phyloP scores from a whole-genome alignment of 257 asterid species.

The Ballota nigra region DNA sequence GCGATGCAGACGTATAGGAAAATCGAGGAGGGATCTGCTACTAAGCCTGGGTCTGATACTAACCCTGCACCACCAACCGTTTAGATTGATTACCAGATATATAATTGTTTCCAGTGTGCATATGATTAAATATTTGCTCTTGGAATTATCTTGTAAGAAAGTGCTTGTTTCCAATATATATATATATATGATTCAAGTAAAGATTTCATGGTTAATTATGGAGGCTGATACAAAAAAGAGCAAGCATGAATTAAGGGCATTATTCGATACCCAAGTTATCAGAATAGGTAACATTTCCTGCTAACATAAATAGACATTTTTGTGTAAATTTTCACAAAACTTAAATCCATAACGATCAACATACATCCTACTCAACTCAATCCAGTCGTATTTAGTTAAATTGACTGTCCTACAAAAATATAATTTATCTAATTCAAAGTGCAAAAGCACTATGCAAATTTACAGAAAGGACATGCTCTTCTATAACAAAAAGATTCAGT shows the following conservation, averaged over 20 bases:
- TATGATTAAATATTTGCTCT: background rate
- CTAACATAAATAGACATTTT: too few relatives aligned
- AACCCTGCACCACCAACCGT: background rate
- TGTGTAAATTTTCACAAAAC: too few relatives aligned
- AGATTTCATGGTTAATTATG: background rate
- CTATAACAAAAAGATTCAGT: too few relatives aligned
- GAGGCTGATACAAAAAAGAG: background rate
- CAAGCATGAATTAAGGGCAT: background rate
- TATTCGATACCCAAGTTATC: too few relatives aligned
- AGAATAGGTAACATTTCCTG: too few relatives aligned
- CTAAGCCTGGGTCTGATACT: background rate
- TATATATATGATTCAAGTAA: background rate
- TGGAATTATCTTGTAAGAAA: background rate
- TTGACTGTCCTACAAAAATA: too few relatives aligned
- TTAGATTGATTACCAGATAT: background rate
- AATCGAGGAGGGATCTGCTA: constrained; percentile 34
- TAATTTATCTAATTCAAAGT: too few relatives aligned
- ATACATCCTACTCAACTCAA: too few relatives aligned
- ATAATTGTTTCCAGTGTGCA: background rate
- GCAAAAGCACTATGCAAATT: too few relatives aligned
- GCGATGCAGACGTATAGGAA: background rate
- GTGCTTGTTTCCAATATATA: background rate
- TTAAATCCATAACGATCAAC: too few relatives aligned
- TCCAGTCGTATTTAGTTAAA: too few relatives aligned
- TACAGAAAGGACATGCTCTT: too few relatives aligned